Conservation (phyloP, 1,284 basidiomycete genomes). For the Heterobasidion irregulare region DNA sequence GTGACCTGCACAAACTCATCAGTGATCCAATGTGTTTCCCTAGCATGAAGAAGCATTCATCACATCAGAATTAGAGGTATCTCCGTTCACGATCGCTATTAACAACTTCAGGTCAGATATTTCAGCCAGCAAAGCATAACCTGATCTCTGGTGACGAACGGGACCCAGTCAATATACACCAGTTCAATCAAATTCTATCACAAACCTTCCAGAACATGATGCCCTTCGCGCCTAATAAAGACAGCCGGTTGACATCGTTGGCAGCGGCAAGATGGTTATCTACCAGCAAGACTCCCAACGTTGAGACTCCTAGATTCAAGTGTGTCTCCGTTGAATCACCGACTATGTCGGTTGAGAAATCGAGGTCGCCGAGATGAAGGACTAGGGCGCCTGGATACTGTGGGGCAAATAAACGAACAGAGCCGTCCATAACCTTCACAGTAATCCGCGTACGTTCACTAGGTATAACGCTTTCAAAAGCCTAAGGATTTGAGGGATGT, state of each 20-base stretch:
- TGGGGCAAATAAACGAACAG: conserved; percentile 54
- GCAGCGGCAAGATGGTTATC: conserved; percentile 44
- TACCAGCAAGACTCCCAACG: conserved; percentile 45
- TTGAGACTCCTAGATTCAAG: conserved; percentile 40
- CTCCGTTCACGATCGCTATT: conserved; percentile 4
- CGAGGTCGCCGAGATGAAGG: conserved; percentile 55
- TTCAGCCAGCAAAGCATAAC: conserved; percentile 47
- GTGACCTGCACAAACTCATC: conserved; percentile 3
- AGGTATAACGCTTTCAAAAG: conserved; percentile 83
- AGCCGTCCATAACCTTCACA: conserved; percentile 62
- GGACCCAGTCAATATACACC: neutral
- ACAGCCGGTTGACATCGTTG: conserved; percentile 7
- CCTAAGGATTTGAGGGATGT: conserved; percentile 1
- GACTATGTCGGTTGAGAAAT: conserved; percentile 64
- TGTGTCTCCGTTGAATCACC: conserved; percentile 53
- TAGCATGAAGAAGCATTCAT: neutral
- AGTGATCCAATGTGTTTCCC: neutral
- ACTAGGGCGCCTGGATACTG: conserved; percentile 58
- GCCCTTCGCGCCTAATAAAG: conserved; percentile 18
- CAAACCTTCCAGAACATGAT: conserved; percentile 62
- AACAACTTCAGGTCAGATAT: conserved; percentile 10
- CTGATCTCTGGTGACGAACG: conserved; percentile 28
- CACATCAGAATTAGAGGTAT: conserved; percentile 6
- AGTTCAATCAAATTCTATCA: neutral
- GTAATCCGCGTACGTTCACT: conserved; percentile 77